phyloP scores from a whole-genome alignment of 306 rosid genomes.

The Ochetophila trinervis region DNA sequence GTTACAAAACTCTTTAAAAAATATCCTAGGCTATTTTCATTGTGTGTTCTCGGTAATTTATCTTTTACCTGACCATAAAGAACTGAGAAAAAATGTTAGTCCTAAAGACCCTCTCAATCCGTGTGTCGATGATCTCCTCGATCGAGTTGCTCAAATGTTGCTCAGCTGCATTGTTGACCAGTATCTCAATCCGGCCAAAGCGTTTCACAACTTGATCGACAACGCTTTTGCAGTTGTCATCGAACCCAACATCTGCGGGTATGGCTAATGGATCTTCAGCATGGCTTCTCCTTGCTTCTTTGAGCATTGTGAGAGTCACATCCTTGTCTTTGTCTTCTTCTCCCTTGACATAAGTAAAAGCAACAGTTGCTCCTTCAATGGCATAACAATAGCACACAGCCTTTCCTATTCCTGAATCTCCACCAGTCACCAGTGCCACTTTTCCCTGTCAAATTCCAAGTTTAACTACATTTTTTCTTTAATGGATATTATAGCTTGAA shows the following conservation, averaged over 20 bases:
- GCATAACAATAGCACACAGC: constrained; percentile 40
- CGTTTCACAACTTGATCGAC: constrained; percentile 27
- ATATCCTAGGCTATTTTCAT: too few species aligned
- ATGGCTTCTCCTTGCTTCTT: constrained; percentile 27
- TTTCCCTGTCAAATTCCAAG: constrained; percentile 32
- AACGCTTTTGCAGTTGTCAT: constrained; percentile 45
- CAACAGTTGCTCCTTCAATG: constrained; percentile 54
- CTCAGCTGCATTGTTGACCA: constrained; percentile 56
- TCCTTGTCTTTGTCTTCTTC: constrained; percentile 50
- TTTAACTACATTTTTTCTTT: neutral
- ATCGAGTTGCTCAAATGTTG: constrained; percentile 22
- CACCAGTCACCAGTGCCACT: constrained; percentile 65
- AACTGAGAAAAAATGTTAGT: constrained; percentile 61
- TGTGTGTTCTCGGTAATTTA: neutral
- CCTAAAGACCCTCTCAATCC: constrained; percentile 44
- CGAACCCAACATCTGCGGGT: constrained; percentile 45
- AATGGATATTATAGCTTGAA: too few species aligned
- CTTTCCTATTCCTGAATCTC: constrained; percentile 61
- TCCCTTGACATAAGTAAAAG: constrained; percentile 57
- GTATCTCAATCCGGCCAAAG: constrained; percentile 43
- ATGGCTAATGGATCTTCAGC: constrained; percentile 50
- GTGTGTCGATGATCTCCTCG: constrained; percentile 37
- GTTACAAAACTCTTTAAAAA: too few species aligned
- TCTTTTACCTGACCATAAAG: constrained; percentile 41
- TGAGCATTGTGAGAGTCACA: constrained; percentile 38